A percentile compares a stretch with the other conserved stretches of the same genome.
Conservation (phyloP, 495 filamentous ascomycete species). For the Penicilliopsis zonata region DNA sequence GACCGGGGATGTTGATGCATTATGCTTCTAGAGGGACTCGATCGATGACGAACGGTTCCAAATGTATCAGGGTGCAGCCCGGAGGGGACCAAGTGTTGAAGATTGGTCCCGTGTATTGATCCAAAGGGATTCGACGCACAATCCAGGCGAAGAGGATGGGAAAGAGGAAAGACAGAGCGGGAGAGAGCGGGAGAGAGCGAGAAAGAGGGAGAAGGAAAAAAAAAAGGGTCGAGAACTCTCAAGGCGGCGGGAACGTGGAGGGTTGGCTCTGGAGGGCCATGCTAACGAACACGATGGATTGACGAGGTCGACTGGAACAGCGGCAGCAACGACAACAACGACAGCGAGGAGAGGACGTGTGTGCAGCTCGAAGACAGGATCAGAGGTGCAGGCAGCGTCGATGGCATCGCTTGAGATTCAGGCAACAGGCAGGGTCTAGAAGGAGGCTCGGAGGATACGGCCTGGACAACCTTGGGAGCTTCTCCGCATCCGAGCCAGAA, state of each 20-base stretch:
- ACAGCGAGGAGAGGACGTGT: no score
- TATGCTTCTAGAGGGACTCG: no score
- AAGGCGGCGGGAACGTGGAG: slow-evolving; percentile 18
- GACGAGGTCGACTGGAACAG: background rate
- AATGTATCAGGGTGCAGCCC: no score
- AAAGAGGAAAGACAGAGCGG: background rate
- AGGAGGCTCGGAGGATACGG: slow-evolving; percentile 19
- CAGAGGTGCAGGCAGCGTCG: slow-evolving; percentile 1
- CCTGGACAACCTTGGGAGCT: slow-evolving; percentile 26
- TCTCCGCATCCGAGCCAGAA: slow-evolving; percentile 27
- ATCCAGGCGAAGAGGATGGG: background rate
- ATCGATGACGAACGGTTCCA: no score
- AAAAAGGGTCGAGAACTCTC: no score
- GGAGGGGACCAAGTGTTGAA: no score
- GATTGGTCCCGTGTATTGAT: no score
- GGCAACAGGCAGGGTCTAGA: slow-evolving; percentile 9
- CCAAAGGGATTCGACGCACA: no score
- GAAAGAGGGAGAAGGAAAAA: no score
- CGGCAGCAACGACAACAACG: no score
- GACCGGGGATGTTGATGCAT: slow-evolving; percentile 85
- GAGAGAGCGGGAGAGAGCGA: background rate
- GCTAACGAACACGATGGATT: slow-evolving; percentile 17
- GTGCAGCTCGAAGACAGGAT: background rate
- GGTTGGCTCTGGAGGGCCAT: slow-evolving; percentile 24
- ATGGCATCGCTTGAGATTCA: slow-evolving; percentile 16